Evolutionary conservation across 1,284 basidiomycete species (phyloP), one percentile per base, ranked within the genome.

Genomic region (Sporisorium graminicola): DNA sequence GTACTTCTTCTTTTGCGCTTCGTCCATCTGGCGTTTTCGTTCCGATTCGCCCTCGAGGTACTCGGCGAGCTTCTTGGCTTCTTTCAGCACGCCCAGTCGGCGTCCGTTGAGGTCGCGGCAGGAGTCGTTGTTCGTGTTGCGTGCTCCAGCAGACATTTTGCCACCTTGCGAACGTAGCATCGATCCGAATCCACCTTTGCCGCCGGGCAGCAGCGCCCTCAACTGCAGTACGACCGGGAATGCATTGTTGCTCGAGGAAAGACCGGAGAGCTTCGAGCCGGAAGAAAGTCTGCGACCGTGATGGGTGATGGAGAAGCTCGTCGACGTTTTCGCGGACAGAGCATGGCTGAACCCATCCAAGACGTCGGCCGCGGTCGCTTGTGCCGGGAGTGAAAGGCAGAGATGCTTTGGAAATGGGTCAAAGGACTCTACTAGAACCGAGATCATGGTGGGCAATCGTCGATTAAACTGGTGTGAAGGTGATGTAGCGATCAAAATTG

Each of bases 151-250:
- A 47, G 93, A 94, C 97, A 99, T 99, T 46, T 95, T 91, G 10
- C 96, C 96, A 77, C 96, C 96, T 22, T 95, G 95, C 0, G 97
- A 96, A 84, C 96, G 91, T 74, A 99, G 89, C 88, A 98, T 95
- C 26, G 92, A 93, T 9, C 97, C 96, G 84, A 99, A 99, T 56
- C 96, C 96, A 83, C 97, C 96, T 87, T 99, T 99, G 52, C 97
- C 97, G 68, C 96, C 96, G 12, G 89, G 91, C 74, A 62, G 20
- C 18, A 71, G 61, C 20, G 67, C 52, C 6, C 80, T 60, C 24
- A 81, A 29, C 26, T 82, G 76, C 26, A 84, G 68, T 3, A 70
- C 51, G 2, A 78, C 50, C 1, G 69, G 69, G 27, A 60, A 61
- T 8, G 12, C 61, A 52, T 66, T 46, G 20, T 56, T 26, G 46